These are phyloP conservation scores for Colletotrichum sp. DNA, from an alignment of 2,329 filamentous ascomycete genomes.

Conservation along the genomic window DNA sequence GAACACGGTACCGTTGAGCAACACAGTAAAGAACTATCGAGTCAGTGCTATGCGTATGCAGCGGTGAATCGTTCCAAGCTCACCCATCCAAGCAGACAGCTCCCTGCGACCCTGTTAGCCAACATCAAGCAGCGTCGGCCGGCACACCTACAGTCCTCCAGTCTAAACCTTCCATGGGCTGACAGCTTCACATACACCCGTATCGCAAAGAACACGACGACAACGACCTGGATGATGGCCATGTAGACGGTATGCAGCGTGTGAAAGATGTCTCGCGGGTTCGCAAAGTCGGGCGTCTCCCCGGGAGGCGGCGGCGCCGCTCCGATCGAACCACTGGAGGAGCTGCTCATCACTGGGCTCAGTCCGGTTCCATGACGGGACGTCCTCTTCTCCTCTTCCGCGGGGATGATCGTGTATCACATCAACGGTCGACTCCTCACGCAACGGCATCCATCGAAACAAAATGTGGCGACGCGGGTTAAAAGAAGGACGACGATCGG, in stretches of 20 bases:
- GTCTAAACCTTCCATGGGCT: constrained; percentile 3
- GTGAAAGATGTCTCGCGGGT: constrained; percentile 10
- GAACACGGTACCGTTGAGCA: constrained; percentile 5
- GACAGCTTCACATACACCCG: constrained; percentile 12
- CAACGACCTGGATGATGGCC: background rate
- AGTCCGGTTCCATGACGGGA: constrained; percentile 2
- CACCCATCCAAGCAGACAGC: constrained; percentile 15
- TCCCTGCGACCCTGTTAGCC: constrained; percentile 7
- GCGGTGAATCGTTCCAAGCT: background rate
- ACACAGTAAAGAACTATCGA: constrained; percentile 6
- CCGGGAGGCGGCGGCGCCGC: constrained; percentile 16
- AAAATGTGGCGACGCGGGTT: background rate
- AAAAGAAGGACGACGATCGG: background rate
- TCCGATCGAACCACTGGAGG: background rate
- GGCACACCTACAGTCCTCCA: constrained; percentile 13
- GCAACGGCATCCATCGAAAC: background rate
- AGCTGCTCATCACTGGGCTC: constrained; percentile 1
- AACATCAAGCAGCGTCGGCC: background rate
- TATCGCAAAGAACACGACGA: constrained; percentile 8
- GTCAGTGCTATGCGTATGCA: background rate
- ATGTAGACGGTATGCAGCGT: background rate
- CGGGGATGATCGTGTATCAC: background rate
- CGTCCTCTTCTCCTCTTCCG: background rate
- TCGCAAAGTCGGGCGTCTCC: constrained; percentile 16
- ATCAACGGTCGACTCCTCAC: background rate